Conservation (phyloP, 2,329 filamentous ascomycete genomes). For the Xylogone sp. region DNA sequence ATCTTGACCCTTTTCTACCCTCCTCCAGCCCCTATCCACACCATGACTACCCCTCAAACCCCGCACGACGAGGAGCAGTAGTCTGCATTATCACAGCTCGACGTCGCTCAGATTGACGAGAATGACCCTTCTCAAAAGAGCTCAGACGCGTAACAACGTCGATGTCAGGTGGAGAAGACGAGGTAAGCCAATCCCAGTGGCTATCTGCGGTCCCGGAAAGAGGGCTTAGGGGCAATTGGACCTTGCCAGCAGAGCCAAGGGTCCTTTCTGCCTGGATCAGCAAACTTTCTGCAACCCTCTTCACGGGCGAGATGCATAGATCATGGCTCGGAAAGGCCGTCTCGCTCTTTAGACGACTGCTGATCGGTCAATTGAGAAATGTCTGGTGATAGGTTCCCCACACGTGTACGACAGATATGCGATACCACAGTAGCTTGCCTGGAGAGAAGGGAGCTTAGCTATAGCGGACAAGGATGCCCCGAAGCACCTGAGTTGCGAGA, state of each 20-base stretch:
- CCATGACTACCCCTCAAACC: not conserved
- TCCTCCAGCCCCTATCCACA: not conserved
- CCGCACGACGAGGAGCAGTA: not conserved
- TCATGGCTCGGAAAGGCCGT: not conserved
- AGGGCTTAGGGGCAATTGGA: not conserved
- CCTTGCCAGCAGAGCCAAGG: too few species aligned
- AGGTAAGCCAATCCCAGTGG: not conserved
- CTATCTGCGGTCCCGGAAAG: not conserved
- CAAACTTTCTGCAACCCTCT: not conserved
- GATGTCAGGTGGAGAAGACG: not conserved
- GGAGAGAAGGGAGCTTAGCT: too few species aligned
- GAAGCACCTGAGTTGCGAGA: not conserved
- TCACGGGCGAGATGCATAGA: not conserved
- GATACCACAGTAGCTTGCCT: not conserved
- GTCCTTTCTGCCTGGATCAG: not conserved
- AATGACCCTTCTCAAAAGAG: not conserved
- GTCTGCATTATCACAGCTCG: not conserved
- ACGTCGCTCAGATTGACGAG: not conserved
- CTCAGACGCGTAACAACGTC: not conserved
- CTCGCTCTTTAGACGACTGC: not conserved
- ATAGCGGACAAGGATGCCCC: not conserved
- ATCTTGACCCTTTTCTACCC: not conserved
- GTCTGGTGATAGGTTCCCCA: not conserved
- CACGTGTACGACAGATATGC: not conserved
- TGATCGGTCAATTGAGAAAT: not conserved